A percentile compares a stretch with the other conserved stretches of the same genome.
phyloP scores from a whole-genome alignment of 805 yeast species.

The Ogataea neopini region DNA sequence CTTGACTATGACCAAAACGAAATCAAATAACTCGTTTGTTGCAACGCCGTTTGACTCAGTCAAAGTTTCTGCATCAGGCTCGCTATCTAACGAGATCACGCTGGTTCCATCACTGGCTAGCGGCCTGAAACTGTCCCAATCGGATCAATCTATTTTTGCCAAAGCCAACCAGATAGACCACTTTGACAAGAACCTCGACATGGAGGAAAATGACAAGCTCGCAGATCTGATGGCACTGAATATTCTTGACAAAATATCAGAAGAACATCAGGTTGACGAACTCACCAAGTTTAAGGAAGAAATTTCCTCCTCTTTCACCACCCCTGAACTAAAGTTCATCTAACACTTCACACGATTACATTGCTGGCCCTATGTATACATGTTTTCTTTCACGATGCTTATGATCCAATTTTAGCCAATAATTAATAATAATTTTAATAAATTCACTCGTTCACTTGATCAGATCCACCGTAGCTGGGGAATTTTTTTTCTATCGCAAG shows the following conservation, averaged over 20 bases:
- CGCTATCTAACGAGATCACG: conserved; percentile 6
- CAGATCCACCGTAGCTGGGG: neutral
- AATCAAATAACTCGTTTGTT: conserved; percentile 12
- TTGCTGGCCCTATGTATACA: conserved; percentile 2
- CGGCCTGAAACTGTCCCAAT: conserved; percentile 1
- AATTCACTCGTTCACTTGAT: neutral
- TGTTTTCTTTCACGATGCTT: conserved; percentile 1
- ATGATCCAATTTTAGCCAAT: neutral
- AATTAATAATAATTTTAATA: neutral
- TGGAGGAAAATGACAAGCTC: conserved; percentile 30
- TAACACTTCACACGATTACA: neutral
- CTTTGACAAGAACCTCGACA: conserved; percentile 28
- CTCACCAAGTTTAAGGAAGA: conserved; percentile 32
- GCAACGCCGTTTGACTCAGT: conserved; percentile 8
- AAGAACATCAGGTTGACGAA: conserved; percentile 33
- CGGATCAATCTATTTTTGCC: conserved; percentile 27
- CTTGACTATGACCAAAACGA: conserved; percentile 7
- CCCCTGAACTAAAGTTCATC: conserved; percentile 18
- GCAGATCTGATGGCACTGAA: conserved; percentile 39
- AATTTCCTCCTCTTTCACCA: conserved; percentile 23
- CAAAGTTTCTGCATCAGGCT: conserved; percentile 8
- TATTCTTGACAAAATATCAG: conserved; percentile 32
- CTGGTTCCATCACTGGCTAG: conserved; percentile 3
- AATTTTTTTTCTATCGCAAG: neutral
- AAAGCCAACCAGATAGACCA: conserved; percentile 37